Percentiles rank a stretch among this genome's conserved stretches.
Conservation (phyloP, 495 filamentous ascomycete genomes). For the Penicillium longicatenatum region DNA sequence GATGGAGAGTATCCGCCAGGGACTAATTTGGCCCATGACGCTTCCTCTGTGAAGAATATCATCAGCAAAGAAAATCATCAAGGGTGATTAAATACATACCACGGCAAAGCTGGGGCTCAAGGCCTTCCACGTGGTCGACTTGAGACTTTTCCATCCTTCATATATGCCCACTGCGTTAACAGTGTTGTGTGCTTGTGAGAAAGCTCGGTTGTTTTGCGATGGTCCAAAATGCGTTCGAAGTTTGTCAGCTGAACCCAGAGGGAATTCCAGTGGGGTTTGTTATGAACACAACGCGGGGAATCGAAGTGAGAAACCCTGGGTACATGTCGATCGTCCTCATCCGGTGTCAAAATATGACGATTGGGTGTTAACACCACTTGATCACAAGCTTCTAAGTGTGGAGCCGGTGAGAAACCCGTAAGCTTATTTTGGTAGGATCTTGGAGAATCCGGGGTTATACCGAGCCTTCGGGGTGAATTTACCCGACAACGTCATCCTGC, state of each 20-base stretch:
- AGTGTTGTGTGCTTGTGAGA: background rate
- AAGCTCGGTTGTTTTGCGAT: too few relatives aligned
- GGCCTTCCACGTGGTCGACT: background rate
- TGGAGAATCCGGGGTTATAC: background rate
- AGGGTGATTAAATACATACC: background rate
- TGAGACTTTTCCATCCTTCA: background rate
- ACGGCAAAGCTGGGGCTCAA: background rate
- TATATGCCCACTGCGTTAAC: background rate
- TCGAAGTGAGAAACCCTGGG: background rate
- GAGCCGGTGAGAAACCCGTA: background rate
- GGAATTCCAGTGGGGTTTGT: background rate
- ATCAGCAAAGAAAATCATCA: background rate
- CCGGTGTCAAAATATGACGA: background rate
- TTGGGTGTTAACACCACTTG: background rate
- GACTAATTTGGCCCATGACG: constrained; percentile 19
- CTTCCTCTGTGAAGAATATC: constrained; percentile 12
- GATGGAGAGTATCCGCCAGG: constrained; percentile 29
- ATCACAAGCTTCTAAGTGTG: background rate
- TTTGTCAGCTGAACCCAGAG: too few relatives aligned
- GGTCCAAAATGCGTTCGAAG: too few relatives aligned
- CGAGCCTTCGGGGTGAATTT: background rate
- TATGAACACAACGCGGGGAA: background rate
- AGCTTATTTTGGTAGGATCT: background rate
- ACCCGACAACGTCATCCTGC: background rate
- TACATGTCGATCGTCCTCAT: background rate